These are phyloP conservation scores for Torulaspora microellipsoides DNA, from an alignment of 805 yeast genomes.

Conservation along the genomic window DNA sequence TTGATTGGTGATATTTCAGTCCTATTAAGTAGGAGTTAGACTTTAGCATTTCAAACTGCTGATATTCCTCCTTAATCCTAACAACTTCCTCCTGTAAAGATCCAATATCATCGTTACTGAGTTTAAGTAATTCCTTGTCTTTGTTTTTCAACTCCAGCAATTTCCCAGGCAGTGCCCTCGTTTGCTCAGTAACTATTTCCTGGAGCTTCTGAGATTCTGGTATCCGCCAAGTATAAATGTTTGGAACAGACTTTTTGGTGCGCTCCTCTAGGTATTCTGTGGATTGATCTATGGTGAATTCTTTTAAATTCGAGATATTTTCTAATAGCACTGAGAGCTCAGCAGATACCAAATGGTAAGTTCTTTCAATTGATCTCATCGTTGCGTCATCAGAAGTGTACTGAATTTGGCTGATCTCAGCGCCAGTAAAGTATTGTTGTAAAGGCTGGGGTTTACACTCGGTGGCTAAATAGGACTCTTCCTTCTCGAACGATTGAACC, in stretches of 20 bases:
- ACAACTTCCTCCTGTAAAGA: background rate
- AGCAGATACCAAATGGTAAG: slow-evolving; percentile 28
- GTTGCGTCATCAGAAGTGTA: slow-evolving; percentile 14
- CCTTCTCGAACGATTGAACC: slow-evolving; percentile 32
- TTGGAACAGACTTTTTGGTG: slow-evolving; percentile 25
- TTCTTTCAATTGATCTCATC: slow-evolving; percentile 24
- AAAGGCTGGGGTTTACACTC: slow-evolving; percentile 21
- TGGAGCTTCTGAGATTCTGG: slow-evolving; percentile 24
- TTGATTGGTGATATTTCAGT: slow-evolving; percentile 23
- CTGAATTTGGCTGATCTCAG: slow-evolving; percentile 12
- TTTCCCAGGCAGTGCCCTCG: background rate
- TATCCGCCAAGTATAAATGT: slow-evolving; percentile 38
- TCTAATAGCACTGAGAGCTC: slow-evolving; percentile 34
- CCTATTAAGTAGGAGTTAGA: slow-evolving; percentile 10
- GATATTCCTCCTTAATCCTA: slow-evolving; percentile 6
- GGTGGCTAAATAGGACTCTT: slow-evolving; percentile 32
- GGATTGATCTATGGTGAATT: slow-evolving; percentile 35
- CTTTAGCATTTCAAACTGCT: slow-evolving; percentile 12
- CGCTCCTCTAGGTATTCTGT: slow-evolving; percentile 23
- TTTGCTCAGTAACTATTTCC: slow-evolving; percentile 8
- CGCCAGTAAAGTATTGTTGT: slow-evolving; percentile 21
- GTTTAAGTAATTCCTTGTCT: slow-evolving; percentile 3
- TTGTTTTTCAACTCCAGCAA: slow-evolving; percentile 1
- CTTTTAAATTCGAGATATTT: slow-evolving; percentile 28
- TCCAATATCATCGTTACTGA: background rate